phyloP scores from a whole-genome alignment of 2,329 filamentous ascomycete genomes.

The Orbilia brochopaga region DNA sequence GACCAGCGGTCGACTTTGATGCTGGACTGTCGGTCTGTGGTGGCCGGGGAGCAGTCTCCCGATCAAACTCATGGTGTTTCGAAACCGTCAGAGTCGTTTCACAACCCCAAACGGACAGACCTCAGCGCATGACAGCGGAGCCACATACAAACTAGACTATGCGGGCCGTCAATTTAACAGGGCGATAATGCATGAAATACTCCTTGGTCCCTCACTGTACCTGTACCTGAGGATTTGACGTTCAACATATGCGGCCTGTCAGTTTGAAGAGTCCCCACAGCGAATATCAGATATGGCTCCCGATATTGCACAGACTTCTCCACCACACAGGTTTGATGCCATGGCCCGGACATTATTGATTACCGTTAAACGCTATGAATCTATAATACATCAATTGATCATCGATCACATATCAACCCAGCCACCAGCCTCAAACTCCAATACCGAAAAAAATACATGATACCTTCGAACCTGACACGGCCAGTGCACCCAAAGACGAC shows the following conservation, averaged over 20 bases:
- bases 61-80: slow-evolving; percentile 48
- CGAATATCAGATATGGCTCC: too few relatives aligned
- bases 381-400: slow-evolving; percentile 40
- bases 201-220: too few relatives aligned
- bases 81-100: slow-evolving; percentile 49
- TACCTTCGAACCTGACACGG: slow-evolving; percentile 41
- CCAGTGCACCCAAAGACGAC: slow-evolving; percentile 36
- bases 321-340: not conserved
- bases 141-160: not conserved
- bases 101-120: slow-evolving; percentile 25
- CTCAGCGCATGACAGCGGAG: slow-evolving; percentile 31
- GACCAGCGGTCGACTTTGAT: slow-evolving; percentile 10
- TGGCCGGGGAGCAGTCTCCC: slow-evolving; percentile 27
- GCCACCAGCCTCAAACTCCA: slow-evolving; percentile 44
- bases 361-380: slow-evolving; percentile 49
- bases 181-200: not conserved
- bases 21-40: slow-evolving; percentile 8
- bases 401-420: slow-evolving; percentile 41
- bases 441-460: slow-evolving; percentile 41
- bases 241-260: too few relatives aligned
- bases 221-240: too few relatives aligned
- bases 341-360: slow-evolving; percentile 31
- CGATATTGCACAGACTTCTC: too few relatives aligned
- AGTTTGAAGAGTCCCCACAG: too few relatives aligned
- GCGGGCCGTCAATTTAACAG: not conserved